Evolutionary conservation across 2,329 filamentous ascomycete species (phyloP), one percentile per base, ranked within the genome.

Genomic region (Purpureocillium lavendulum): DNA sequence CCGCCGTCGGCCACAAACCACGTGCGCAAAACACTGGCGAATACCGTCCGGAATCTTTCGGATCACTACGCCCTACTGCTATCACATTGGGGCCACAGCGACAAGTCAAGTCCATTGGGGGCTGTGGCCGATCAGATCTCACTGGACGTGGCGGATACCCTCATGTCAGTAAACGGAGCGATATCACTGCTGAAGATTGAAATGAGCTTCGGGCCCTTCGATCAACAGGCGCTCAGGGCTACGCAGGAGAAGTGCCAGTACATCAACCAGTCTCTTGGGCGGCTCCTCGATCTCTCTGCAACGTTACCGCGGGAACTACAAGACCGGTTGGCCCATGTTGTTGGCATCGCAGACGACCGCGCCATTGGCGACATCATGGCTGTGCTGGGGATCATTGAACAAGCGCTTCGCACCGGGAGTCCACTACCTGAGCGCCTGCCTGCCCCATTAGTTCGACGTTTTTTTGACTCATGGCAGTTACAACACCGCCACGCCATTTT

Each of bases 341-440:
- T 57, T 0, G 69, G 69, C 2, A 49, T 71, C 1, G 47, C 65
- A 1, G 63, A 69, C 24, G 61, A 70, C 13, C 52, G 56, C 2
- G 56, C 55, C n/a, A 64, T 74, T 9, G 68, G 65, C 4, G 69
- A 72, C 21, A 45, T 70, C 37, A 75, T 73, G 70, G 66, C 67
- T 1, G 67, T 73, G 2, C 48, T 74, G 1, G 56, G 54, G 2
- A 60, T 73, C 3, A 49, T 70, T 7, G 67, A 71, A 36, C 67
- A 71, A 36, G 54, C 67, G 2, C 49, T 75, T 12, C 61, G 65
- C 15, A 71, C 67, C 0, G 70, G 67, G 0, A 61, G 63, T n/a
- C 59, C 71, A 1, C 47, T 71, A 1, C 70, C 70, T 0, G 65
- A 69, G 38, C 54, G 69, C 3, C 45, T 74, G 1, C 70, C 70